Evolutionary conservation across 1,284 basidiomycete genomes (phyloP), one percentile per base, ranked within the genome.

Genomic region (Cryptococcus sp.): DNA sequence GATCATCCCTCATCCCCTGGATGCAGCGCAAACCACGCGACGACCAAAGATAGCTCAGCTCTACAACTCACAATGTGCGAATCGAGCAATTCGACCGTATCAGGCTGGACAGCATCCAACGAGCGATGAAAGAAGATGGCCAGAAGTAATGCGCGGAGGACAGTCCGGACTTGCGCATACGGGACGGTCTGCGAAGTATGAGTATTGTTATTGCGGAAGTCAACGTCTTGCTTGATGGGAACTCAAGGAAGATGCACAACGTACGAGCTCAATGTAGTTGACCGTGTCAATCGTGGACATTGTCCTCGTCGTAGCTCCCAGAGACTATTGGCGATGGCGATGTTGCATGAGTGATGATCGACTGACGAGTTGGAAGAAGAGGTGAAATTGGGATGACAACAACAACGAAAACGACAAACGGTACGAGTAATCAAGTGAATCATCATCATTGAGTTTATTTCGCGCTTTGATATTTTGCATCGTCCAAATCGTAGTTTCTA

Each of bases 111-210:
- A 29, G 59, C 63, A 52, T 75, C 74, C 50, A 73, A 53, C 7
- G 46, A 59, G 15, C 75, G 62, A 40, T 77, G 75, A 60, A 77
- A 77, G 68, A 74, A 73, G 50, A 77, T 72, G 11, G 73, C 63
- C 20, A 61, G 54, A 16, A 77, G 62, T 10, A 77, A 44, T 3
- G 65, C 70, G 17, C 66, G 62, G 8, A 77, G 63, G 3, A 68
- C 57, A 10, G 67, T 49, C 41, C 64, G 57, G 22, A 71, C 61
- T 43, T 69, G 67, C 16, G 56, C 54, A 23, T 63, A 64, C n/a
- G 64, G 69, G 16, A 73, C 61, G 15, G 70, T 66, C 70, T 72
- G 50, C n/a, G 41, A 11, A 11, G 41, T 22, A 44, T 22, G 22
- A 44, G 46, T 39, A 7, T 52, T 16, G 47, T 41, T 26, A 17